Conservation (phyloP, 1,284 basidiomycete genomes). For the Bondarzewia mesenterica region DNA sequence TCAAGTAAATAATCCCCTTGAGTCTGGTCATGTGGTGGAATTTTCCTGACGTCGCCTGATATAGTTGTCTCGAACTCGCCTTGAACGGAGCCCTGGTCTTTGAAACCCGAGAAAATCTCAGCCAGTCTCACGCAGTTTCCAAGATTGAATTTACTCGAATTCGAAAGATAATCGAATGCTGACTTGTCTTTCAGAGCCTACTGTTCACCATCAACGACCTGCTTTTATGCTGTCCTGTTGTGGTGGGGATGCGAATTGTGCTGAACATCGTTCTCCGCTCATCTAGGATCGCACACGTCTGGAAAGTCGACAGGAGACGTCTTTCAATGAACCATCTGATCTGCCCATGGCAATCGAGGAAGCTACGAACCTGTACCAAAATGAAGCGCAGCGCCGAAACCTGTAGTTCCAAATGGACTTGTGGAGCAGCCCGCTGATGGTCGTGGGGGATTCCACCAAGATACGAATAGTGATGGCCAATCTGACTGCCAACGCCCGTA, state of each 20-base stretch:
- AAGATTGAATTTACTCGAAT: constrained; percentile 39
- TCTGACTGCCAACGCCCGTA: constrained; percentile 74
- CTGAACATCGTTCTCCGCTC: not conserved
- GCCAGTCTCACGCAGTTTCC: constrained; percentile 74
- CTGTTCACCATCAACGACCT: constrained; percentile 84
- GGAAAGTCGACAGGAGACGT: constrained; percentile 75
- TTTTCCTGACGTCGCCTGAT: not conserved
- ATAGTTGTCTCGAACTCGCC: constrained; percentile 79
- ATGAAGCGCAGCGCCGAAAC: constrained; percentile 64
- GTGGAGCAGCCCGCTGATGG: constrained; percentile 43
- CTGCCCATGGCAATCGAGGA: constrained; percentile 62
- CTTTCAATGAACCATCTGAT: constrained; percentile 80
- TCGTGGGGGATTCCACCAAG: constrained; percentile 70
- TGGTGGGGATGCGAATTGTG: not conserved
- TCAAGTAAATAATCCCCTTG: constrained; percentile 46
- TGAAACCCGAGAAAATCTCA: constrained; percentile 77
- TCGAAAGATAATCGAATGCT: constrained; percentile 1
- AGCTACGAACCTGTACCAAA: constrained; percentile 54
- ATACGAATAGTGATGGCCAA: constrained; percentile 80
- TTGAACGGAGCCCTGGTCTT: constrained; percentile 72
- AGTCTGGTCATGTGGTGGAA: no score
- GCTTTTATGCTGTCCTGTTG: constrained; percentile 33
- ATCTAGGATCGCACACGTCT: constrained; percentile 75
- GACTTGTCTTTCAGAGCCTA: constrained; percentile 37
- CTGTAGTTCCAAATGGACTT: constrained; percentile 60